These are phyloP conservation scores for Vaucheria bursata DNA, from an alignment of 352 stramenopile genomes.

Conservation along the genomic window DNA sequence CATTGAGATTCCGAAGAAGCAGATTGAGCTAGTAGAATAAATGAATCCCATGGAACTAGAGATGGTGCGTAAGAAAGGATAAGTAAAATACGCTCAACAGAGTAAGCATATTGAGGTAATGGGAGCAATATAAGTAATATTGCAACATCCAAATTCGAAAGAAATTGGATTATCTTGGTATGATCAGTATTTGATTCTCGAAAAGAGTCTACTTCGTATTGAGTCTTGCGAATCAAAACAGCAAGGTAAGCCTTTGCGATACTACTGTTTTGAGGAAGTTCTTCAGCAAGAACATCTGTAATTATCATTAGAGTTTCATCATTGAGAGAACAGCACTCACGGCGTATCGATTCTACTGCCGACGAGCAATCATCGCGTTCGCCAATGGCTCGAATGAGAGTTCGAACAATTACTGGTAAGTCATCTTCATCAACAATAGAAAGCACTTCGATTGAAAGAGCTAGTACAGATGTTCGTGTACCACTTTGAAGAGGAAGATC, in stretches of 20 bases:
- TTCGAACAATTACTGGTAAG: conserved; percentile 33
- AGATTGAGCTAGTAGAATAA: background rate
- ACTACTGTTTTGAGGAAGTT: conserved; percentile 14
- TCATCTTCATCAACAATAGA: conserved; percentile 42
- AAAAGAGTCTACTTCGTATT: background rate
- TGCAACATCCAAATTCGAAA: background rate
- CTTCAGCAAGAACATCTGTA: conserved; percentile 25
- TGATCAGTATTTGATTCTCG: conserved; percentile 9
- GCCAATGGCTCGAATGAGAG: conserved; percentile 26
- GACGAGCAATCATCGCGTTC: background rate
- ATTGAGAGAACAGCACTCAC: conserved; percentile 19
- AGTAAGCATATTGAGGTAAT: conserved; percentile 13
- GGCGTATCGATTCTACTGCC: background rate
- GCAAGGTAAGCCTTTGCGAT: conserved; percentile 21
- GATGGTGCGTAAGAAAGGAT: background rate
- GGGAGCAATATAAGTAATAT: conserved; percentile 27
- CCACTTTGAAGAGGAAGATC: conserved; percentile 19
- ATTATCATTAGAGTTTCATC: conserved; percentile 9
- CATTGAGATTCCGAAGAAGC: background rate
- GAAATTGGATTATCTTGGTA: conserved; percentile 5
- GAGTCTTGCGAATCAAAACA: background rate
- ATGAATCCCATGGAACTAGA: background rate
- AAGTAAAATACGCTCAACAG: conserved; percentile 15
- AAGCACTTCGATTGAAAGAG: conserved; percentile 36
- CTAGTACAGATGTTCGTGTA: conserved; percentile 17